Evolutionary conservation across 208 protist species (phyloP), one percentile per base, ranked within the genome.

Genomic region (Trypanosoma theileri): DNA sequence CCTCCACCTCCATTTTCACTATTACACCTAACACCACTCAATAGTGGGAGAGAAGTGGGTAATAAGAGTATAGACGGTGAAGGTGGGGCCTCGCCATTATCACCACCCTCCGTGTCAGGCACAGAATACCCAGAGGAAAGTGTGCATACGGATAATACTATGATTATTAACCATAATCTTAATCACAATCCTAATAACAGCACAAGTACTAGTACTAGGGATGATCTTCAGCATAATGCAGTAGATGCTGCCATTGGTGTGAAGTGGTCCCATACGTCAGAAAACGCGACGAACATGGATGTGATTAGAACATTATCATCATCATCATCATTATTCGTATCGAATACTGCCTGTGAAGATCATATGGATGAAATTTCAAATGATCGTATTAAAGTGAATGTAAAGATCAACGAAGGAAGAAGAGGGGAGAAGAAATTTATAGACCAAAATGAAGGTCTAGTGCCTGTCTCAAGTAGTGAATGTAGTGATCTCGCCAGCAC

Each of bases 51-150:
- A 41, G 45, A 40, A 4, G 1, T 1, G 3, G 6, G 19, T n/a
- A 21, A 45, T 31, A 54, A 22, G 6, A 35, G 28, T 35, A 35
- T 35, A 6, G 28, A 6, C 6, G 28, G 6, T 35, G 28, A 6
- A 13, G 9, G 56, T 58, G 56, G n/a, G 24, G 46, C 14, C n/a
- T 71, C 66, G 19, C 66, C 56, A 17, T 14, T 54, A 13, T 63
- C 56, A n/a, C 66, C 66, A 13, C 66, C 56, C 19, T 71, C 66
- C 13, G 56, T 71, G 17, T 26, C 28, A n/a, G 66, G 35, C 3
- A 71, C 66, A 11, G 66, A 48, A 44, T 22, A 57, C 46, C 66
- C 56, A 12, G 59, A 53, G 51, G 31, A 58, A 48, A 14, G 4
- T 13, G 40, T 21, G 6, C 28, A 31, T 28, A 45, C 24, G 9